Percentiles rank a stretch among this genome's conserved stretches.
Evolutionary conservation across 2,329 filamentous ascomycete species (phyloP).

Genomic region (Sarocladium brachiariae): DNA sequence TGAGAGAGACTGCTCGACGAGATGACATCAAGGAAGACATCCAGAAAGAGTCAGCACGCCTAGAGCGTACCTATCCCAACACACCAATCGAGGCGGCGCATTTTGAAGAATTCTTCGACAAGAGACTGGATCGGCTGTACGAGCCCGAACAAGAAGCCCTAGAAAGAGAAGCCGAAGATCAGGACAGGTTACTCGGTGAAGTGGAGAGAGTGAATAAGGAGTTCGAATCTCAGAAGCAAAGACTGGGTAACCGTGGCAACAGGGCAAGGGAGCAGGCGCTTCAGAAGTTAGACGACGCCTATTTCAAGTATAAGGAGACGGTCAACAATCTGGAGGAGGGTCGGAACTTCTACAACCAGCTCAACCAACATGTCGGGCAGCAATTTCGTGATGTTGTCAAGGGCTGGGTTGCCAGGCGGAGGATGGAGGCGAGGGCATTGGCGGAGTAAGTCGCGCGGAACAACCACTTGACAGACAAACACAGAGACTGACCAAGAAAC

Average conservation of each 20-base stretch:
- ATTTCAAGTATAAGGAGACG: slow-evolving; percentile 94
- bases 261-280: slow-evolving; percentile 76
- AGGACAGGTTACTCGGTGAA: slow-evolving; percentile 62
- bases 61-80: slow-evolving; percentile 81
- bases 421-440: slow-evolving; percentile 71
- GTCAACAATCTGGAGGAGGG: slow-evolving; percentile 86
- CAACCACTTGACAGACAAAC: too few species aligned
- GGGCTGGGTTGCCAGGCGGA: slow-evolving; percentile 71
- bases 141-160: slow-evolving; percentile 69
- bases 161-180: slow-evolving; percentile 65
- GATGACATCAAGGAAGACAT: slow-evolving; percentile 89
- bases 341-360: slow-evolving; percentile 93
- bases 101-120: slow-evolving; percentile 87
- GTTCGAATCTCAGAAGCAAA: slow-evolving; percentile 62
- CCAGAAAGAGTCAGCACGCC: slow-evolving; percentile 70
- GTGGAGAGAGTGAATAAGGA: slow-evolving; percentile 70
- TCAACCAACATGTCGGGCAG: slow-evolving; percentile 74
- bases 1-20: slow-evolving; percentile 71
- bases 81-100: slow-evolving; percentile 80
- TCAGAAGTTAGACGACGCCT: slow-evolving; percentile 83
- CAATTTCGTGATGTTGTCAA: slow-evolving; percentile 74
- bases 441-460: slow-evolving; percentile 54
- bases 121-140: slow-evolving; percentile 68
- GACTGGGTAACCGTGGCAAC: slow-evolving; percentile 56
- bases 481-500: slow-evolving; percentile 9